These are phyloP conservation scores for Striga asiatica DNA, from an alignment of 257 asterid species.

Conservation along the genomic window DNA sequence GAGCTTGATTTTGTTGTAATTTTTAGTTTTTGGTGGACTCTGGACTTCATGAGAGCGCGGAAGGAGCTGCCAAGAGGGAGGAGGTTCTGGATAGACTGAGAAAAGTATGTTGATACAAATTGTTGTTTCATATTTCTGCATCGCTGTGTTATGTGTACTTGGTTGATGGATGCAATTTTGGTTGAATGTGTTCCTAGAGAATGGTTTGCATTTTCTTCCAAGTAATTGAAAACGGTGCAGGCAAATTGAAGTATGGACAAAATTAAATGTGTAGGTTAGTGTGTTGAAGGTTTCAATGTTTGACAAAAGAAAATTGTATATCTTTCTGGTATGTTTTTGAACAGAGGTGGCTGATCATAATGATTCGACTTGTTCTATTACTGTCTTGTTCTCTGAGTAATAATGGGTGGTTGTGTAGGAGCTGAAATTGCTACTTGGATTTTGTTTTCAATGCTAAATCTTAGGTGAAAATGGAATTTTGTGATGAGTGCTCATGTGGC, in stretches of 20 bases:
- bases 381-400: neutral
- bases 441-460: neutral
- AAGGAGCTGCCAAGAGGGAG: conserved; percentile 65
- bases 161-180: neutral
- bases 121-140: neutral
- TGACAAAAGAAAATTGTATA: neutral
- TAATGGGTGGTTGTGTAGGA: neutral
- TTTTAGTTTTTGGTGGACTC: conserved; percentile 59
- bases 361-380: neutral
- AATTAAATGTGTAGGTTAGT: neutral
- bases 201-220: neutral
- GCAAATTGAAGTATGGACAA: neutral
- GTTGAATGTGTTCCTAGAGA: neutral
- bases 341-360: neutral
- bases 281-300: neutral
- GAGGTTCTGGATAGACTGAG: conserved; percentile 57
- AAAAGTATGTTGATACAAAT: conserved; percentile 35
- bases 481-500: neutral
- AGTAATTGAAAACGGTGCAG: neutral
- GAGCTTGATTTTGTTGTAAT: neutral
- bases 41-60: conserved; percentile 67
- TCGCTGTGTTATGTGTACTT: neutral
- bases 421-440: neutral
- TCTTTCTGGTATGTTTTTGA: neutral
- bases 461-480: neutral